Evolutionary conservation across 306 rosid species (phyloP), one percentile per base, ranked within the genome.

Genomic region (Quercus agrifolia): DNA sequence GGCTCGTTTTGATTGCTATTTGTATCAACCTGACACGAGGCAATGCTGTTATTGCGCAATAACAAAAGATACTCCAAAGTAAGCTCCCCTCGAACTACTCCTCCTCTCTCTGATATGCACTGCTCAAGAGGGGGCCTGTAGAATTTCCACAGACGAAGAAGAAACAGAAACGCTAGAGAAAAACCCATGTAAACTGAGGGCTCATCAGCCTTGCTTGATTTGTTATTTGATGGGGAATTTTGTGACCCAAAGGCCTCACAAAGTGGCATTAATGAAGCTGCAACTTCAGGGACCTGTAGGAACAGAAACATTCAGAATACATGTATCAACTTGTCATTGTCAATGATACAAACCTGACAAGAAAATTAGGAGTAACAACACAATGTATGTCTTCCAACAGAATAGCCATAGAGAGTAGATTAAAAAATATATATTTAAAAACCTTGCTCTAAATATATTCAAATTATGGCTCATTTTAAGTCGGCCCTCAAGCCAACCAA

Each of bases 241-340:
- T 82, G 79, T 56, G 92, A 90, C 41, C 97, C 97, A 86, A 90
- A 89, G 77, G 85, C 90, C 91, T 92, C 97, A 59, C 97, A 92
- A 44, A 92, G 87, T 44, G 97, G 91, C 69, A 92, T 78, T 76
- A 90, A 83, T 69, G 85, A 83, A 80, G 91, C 91, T 57, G 94
- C 93, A 80, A 90, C 88, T 66, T 86, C 82, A 23, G 97, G 97
- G 58, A 87, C 86, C 97, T 92, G 83, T 79, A 84, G 14, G 75
- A 83, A 77, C 7, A 88, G 70, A 64, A 55, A 33, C 49, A 52
- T 35, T 56, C 76, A 80, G 84, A 79, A 77, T 21, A 4, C 17
- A 75, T 23, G 67, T 67, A 68, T 54, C 58, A 80, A 79, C 70
- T 49, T 56, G 57, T 11, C 9, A 19, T 19, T 6, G 21, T 30